Percentiles rank a stretch among this genome's conserved stretches.
Conservation (phyloP, 2,329 filamentous ascomycete species). For the Sarocladiaceae sp. region DNA sequence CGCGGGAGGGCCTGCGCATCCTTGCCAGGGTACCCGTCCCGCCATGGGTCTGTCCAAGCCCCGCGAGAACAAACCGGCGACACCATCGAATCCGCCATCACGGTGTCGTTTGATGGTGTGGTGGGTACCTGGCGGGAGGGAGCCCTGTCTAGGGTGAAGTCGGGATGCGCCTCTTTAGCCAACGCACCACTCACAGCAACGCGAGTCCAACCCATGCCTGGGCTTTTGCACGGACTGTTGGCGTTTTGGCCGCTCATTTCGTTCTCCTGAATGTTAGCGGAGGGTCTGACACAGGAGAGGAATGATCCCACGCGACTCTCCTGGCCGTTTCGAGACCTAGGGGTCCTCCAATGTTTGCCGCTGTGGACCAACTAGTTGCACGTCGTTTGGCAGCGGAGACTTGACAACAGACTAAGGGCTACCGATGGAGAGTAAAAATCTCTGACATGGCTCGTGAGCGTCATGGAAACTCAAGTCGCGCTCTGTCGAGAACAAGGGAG, state of each 20-base stretch:
- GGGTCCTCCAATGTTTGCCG: slow-evolving; percentile 7
- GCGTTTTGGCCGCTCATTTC: neutral
- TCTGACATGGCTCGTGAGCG: slow-evolving; percentile 5
- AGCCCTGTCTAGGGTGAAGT: slow-evolving; percentile 6
- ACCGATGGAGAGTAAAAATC: neutral
- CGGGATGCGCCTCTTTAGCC: neutral
- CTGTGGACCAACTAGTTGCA: slow-evolving; percentile 4
- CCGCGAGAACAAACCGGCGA: slow-evolving; percentile 8
- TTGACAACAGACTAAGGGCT: too few species aligned
- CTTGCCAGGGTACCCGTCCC: neutral
- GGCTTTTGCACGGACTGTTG: neutral
- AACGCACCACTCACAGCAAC: neutral
- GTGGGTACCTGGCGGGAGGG: neutral
- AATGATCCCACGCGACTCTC: neutral
- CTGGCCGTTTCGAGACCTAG: neutral
- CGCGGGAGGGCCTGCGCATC: neutral
- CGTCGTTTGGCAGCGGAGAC: too few species aligned
- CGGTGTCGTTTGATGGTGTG: neutral
- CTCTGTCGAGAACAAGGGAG: neutral
- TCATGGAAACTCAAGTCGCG: slow-evolving; percentile 1
- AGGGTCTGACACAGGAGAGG: slow-evolving; percentile 1
- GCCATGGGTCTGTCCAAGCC: neutral
- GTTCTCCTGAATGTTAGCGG: neutral
- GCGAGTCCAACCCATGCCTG: too few species aligned
- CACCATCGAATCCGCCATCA: neutral